These are phyloP conservation scores for Xylogone sp. DNA, from an alignment of 2,329 filamentous ascomycete genomes.

Conservation along the genomic window DNA sequence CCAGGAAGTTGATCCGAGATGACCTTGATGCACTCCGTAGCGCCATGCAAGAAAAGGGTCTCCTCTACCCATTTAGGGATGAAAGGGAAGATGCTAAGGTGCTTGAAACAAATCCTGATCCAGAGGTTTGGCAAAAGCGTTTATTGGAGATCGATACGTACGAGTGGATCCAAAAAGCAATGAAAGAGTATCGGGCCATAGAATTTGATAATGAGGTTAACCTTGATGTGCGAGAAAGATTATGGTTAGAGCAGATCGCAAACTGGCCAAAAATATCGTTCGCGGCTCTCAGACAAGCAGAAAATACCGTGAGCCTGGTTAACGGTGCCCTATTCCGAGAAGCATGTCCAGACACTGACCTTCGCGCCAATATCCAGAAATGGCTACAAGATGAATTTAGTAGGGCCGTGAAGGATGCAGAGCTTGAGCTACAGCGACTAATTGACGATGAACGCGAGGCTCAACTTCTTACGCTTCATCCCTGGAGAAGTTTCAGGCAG, in stretches of 20 bases:
- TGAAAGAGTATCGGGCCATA: conserved; percentile 9
- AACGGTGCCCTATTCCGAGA: conserved; percentile 8
- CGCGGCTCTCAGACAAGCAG: conserved; percentile 4
- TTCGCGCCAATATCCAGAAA: conserved; percentile 8
- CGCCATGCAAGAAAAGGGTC: conserved; percentile 4
- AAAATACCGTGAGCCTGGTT: conserved; percentile 6
- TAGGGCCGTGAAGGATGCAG: conserved; percentile 7
- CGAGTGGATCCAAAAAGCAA: conserved; percentile 10
- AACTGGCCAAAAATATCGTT: conserved; percentile 11
- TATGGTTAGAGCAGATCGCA: conserved; percentile 12
- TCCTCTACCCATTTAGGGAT: conserved; percentile 2
- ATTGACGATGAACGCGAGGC: conserved; percentile 7
- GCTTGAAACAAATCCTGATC: conserved; percentile 1
- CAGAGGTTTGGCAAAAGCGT: conserved; percentile 3
- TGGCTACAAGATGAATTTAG: conserved; percentile 12
- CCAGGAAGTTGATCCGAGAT: conserved; percentile 8
- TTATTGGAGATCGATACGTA: conserved; percentile 9
- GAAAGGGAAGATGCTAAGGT: conserved; percentile 5
- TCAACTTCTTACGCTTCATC: conserved; percentile 14
- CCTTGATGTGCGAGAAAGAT: conserved; percentile 8
- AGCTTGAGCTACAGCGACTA: conserved; percentile 9
- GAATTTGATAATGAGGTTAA: conserved; percentile 13
- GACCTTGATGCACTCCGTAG: conserved; percentile 6
- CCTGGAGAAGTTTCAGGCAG: conserved; percentile 1
- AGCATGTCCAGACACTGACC: conserved; percentile 9